A percentile compares a stretch with the other conserved stretches of the same genome.
Evolutionary conservation across 768 basidiomycete genomes (phyloP).

Genomic region (Boletellus sp.): DNA sequence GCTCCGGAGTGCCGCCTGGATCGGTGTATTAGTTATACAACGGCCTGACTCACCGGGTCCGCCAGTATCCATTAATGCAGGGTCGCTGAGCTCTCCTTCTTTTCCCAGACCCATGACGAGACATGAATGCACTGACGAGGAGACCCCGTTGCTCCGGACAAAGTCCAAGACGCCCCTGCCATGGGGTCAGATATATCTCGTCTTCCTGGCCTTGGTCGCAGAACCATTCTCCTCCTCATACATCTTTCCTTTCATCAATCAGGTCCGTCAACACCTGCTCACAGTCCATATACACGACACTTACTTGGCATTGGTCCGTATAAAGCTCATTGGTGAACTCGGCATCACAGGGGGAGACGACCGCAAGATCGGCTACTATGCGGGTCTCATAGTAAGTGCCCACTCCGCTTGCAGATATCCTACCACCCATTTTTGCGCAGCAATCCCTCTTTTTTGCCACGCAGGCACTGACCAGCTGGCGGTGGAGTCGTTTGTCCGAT

Average conservation of each 20-base stretch:
- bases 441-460: constrained; percentile 61
- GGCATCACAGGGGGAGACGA: constrained; percentile 64
- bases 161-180: constrained; percentile 44
- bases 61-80: no score
- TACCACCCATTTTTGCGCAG: constrained; percentile 28
- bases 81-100: no score
- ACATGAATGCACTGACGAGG: constrained; percentile 41
- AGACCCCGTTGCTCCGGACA: constrained; percentile 40
- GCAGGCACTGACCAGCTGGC: constrained; percentile 54
- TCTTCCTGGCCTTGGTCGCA: constrained; percentile 47
- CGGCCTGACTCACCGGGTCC: no score
- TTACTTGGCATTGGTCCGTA: neutral
- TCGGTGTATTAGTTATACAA: no score
- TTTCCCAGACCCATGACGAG: constrained; percentile 17
- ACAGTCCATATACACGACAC: neutral
- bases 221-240: constrained; percentile 56
- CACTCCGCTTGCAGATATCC: neutral
- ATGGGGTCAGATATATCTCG: constrained; percentile 45
- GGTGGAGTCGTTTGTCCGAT: constrained; percentile 65
- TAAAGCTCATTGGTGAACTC: constrained; percentile 58
- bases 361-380: constrained; percentile 65
- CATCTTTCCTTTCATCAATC: constrained; percentile 64
- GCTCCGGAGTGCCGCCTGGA: no score
- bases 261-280: constrained; percentile 32
- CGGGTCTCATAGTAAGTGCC: constrained; percentile 50